A percentile compares a stretch with the other conserved stretches of the same genome.
phyloP scores from a whole-genome alignment of 2,329 filamentous ascomycete species.

The Beauveria asiatica region DNA sequence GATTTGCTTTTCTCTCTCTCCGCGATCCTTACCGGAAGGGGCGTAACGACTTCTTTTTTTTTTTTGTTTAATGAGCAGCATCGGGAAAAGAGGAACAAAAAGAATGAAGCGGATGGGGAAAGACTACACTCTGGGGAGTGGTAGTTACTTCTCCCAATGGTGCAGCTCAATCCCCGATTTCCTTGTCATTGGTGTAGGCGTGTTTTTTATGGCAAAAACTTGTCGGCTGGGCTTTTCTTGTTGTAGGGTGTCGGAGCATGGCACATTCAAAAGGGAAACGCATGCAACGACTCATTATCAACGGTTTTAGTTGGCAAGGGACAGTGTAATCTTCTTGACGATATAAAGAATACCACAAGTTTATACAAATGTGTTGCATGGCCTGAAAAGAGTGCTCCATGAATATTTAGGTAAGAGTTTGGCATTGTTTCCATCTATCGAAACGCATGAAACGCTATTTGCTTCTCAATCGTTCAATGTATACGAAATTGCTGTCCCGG shows the following conservation, averaged over 20 bases:
- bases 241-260: conserved; percentile 21
- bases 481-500: no score
- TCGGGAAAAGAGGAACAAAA: background rate
- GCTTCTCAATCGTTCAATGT: no score
- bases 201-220: conserved; percentile 7
- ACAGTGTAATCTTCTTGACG: conserved; percentile 22
- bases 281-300: conserved; percentile 22
- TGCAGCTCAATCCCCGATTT: background rate
- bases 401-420: no score
- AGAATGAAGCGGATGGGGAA: conserved; percentile 1
- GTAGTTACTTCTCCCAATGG: background rate
- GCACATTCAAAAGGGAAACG: conserved; percentile 31
- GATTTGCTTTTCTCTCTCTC: background rate
- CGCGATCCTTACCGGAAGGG: background rate
- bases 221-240: conserved; percentile 6
- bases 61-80: conserved; percentile 3
- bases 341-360: conserved; percentile 27
- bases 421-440: background rate
- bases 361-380: conserved; percentile 2
- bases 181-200: conserved; percentile 7
- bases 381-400: no score
- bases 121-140: background rate
- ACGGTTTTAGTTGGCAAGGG: conserved; percentile 23
- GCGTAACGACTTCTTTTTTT: conserved; percentile 5
- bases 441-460: background rate